Evolutionary conservation across 179 eudicot species (phyloP).

Genomic region (Drosera spatulata): DNA sequence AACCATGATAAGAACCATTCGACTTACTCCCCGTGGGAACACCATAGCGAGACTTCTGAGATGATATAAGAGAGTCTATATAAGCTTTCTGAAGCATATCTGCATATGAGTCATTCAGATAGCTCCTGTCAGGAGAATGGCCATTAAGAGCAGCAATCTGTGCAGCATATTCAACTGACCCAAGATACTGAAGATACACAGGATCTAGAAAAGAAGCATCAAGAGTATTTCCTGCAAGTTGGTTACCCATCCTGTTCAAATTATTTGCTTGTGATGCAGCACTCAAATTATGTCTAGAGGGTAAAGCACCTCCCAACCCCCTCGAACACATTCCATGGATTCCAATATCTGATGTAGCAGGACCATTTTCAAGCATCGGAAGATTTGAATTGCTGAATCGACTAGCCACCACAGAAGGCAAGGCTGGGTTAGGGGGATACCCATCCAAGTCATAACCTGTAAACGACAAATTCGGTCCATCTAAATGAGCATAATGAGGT

Average conservation of each 20-base stretch:
- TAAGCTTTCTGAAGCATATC: slow-evolving; percentile 46
- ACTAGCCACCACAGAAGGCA: slow-evolving; percentile 52
- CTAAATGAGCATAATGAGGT: slow-evolving; percentile 54
- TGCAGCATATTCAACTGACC: slow-evolving; percentile 65
- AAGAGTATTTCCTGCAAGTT: slow-evolving; percentile 37
- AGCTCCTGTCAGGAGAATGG: slow-evolving; percentile 53
- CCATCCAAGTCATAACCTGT: slow-evolving; percentile 57
- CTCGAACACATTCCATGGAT: slow-evolving; percentile 59
- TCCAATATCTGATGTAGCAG: slow-evolving; percentile 49
- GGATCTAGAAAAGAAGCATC: slow-evolving; percentile 68
- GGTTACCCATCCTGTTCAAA: slow-evolving; percentile 40
- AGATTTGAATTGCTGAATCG: slow-evolving; percentile 50
- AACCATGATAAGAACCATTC: slow-evolving; percentile 29
- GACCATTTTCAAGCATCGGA: slow-evolving; percentile 76
- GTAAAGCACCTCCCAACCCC: slow-evolving; percentile 20
- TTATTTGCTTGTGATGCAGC: slow-evolving; percentile 29
- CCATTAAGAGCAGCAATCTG: slow-evolving; percentile 50
- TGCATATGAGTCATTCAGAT: slow-evolving; percentile 35
- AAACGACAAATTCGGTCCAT: slow-evolving; percentile 43
- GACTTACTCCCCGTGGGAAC: slow-evolving; percentile 19
- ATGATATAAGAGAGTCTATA: slow-evolving; percentile 29
- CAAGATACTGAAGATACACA: slow-evolving; percentile 71
- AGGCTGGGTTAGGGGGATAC: slow-evolving; percentile 46
- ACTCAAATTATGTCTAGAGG: slow-evolving; percentile 32
- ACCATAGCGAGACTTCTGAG: slow-evolving; percentile 29